Percentiles rank a stretch among this genome's conserved stretches.
phyloP scores from a whole-genome alignment of 1,284 basidiomycete species.

The Apiotrichum veenhuisii region DNA sequence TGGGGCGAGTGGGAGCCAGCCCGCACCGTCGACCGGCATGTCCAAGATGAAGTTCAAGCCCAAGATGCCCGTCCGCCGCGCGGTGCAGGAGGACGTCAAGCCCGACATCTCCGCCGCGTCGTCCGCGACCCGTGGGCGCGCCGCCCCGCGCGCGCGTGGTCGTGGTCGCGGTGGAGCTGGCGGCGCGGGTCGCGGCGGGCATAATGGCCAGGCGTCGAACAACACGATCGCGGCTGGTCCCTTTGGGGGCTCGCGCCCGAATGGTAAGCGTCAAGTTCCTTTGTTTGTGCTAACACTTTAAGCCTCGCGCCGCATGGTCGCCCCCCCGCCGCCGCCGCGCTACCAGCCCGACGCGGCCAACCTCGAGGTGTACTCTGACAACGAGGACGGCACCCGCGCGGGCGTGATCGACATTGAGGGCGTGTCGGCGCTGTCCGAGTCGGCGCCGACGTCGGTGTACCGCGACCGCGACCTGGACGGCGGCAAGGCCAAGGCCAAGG shows the following conservation, averaged over 20 bases:
- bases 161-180: not conserved
- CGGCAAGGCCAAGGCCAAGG: slow-evolving; percentile 44
- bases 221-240: slow-evolving; percentile 20
- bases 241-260: slow-evolving; percentile 11
- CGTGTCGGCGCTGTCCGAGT: slow-evolving; percentile 76
- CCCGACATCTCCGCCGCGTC: slow-evolving; percentile 4
- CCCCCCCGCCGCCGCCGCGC: slow-evolving; percentile 11
- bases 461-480: slow-evolving; percentile 51
- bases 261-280: slow-evolving; percentile 1
- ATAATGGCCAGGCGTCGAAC: not conserved
- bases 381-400: slow-evolving; percentile 72
- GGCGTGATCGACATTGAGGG: slow-evolving; percentile 77
- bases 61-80: slow-evolving; percentile 39
- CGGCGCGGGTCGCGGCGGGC: not conserved
- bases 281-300: not conserved
- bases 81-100: slow-evolving; percentile 21
- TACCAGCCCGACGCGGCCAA: slow-evolving; percentile 9
- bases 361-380: slow-evolving; percentile 65
- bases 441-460: slow-evolving; percentile 73
- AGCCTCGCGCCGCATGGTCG: slow-evolving; percentile 9
- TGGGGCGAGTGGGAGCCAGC: too few relatives aligned
- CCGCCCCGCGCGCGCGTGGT: slow-evolving; percentile 3
- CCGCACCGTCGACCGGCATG: not conserved
- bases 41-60: slow-evolving; percentile 48
- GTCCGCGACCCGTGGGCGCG: not conserved